Percentiles rank a stretch among this genome's conserved stretches.
phyloP scores from a whole-genome alignment of 2,329 filamentous ascomycete genomes.

The Myriosclerotinia duriaeana region DNA sequence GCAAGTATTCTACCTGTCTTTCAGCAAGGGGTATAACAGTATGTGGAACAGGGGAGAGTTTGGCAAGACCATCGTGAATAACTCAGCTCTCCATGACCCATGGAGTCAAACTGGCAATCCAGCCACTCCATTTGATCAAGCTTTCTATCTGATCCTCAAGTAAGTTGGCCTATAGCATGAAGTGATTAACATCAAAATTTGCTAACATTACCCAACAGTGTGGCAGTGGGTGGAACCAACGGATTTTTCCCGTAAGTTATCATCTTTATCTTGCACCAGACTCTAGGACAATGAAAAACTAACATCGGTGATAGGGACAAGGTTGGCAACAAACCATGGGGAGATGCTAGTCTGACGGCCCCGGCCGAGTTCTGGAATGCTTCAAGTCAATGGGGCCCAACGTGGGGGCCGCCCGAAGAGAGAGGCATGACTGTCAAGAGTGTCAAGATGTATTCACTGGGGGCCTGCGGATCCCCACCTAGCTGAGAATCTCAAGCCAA shows the following conservation, averaged over 20 bases:
- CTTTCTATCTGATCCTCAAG: constrained; percentile 53
- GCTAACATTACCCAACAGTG: constrained; percentile 28
- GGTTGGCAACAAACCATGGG: constrained; percentile 49
- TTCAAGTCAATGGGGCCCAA: constrained; percentile 46
- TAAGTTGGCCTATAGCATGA: neutral
- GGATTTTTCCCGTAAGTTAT: constrained; percentile 48
- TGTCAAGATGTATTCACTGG: constrained; percentile 30
- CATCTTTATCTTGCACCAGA: neutral
- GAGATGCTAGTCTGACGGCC: constrained; percentile 45
- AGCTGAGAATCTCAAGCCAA: constrained; percentile 8
- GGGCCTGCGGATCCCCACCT: constrained; percentile 20
- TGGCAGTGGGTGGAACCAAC: constrained; percentile 51
- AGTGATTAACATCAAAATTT: neutral
- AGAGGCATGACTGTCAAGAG: constrained; percentile 31
- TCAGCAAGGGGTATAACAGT: constrained; percentile 31
- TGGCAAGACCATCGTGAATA: constrained; percentile 44
- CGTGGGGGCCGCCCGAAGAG: constrained; percentile 42
- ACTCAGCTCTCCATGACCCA: constrained; percentile 46
- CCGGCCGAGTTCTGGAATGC: constrained; percentile 48
- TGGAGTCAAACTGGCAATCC: constrained; percentile 42
- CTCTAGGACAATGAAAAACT: constrained; percentile 16
- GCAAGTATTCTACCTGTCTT: constrained; percentile 42
- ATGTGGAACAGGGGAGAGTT: constrained; percentile 48
- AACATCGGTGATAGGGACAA: constrained; percentile 42
- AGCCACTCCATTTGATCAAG: constrained; percentile 53